Percentiles rank a stretch among this genome's conserved stretches.
phyloP scores from a whole-genome alignment of 495 filamentous ascomycete genomes.

The Trichoderma erinaceum region DNA sequence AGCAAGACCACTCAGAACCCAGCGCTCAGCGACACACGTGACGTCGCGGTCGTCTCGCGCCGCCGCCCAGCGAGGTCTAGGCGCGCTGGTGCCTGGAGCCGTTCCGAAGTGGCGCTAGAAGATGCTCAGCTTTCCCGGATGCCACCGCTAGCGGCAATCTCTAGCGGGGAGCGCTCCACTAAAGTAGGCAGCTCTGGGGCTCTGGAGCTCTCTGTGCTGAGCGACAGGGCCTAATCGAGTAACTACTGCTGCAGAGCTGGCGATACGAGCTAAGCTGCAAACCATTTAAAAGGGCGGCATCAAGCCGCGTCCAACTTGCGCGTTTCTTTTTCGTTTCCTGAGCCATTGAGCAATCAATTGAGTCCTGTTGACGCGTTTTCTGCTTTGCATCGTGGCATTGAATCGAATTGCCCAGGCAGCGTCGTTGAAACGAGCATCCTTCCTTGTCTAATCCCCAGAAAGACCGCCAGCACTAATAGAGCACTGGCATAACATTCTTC shows the following conservation, averaged over 20 bases:
- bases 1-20: constrained; percentile 4
- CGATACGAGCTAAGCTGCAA: not conserved
- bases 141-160: not conserved
- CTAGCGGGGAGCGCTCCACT: constrained; percentile 1
- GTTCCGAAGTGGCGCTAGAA: not conserved
- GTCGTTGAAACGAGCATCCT: not conserved
- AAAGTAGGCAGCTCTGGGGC: constrained; percentile 10
- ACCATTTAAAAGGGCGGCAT: not conserved
- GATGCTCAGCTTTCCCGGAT: not conserved
- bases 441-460: not conserved
- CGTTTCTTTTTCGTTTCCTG: not conserved
- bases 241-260: not conserved
- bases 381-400: not conserved
- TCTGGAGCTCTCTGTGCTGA: not conserved
- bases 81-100: constrained; percentile 8
- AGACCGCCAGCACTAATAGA: not conserved
- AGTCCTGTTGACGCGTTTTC: not conserved
- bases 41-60: not conserved
- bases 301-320: not conserved
- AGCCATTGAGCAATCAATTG: not conserved
- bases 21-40: not conserved
- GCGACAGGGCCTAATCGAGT: no score
- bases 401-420: not conserved
- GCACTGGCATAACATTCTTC: not conserved
- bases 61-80: not conserved